These are phyloP conservation scores for Epichloe aotearoae DNA, from an alignment of 2,329 filamentous ascomycete species.

Conservation along the genomic window DNA sequence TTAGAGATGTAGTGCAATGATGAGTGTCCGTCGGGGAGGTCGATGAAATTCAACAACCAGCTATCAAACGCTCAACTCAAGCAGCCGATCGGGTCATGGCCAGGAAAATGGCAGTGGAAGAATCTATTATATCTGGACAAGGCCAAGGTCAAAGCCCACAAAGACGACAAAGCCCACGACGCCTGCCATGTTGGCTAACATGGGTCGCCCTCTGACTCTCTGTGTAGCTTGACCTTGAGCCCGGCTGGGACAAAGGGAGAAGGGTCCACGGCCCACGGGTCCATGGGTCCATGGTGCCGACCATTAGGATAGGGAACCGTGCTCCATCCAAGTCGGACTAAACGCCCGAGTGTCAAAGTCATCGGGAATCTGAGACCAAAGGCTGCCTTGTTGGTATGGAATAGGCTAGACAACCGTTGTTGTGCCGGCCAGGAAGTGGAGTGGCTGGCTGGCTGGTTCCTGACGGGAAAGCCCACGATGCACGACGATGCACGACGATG, in stretches of 20 bases:
- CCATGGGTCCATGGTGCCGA: background rate
- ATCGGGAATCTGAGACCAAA: slow-evolving; percentile 10
- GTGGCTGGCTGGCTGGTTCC: background rate
- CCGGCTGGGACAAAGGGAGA: background rate
- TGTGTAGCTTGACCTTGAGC: background rate
- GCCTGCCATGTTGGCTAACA: background rate
- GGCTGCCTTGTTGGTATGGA: slow-evolving; percentile 4
- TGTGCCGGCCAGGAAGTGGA: background rate
- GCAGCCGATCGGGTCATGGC: background rate
- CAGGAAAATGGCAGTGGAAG: background rate
- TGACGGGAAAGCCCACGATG: background rate
- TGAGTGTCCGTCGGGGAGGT: too few species aligned
- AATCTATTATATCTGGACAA: background rate
- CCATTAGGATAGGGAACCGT: slow-evolving; percentile 3
- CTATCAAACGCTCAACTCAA: background rate
- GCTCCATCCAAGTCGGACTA: slow-evolving; percentile 1
- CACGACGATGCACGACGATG: background rate
- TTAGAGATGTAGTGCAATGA: background rate
- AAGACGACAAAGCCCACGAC: background rate
- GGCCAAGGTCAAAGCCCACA: background rate
- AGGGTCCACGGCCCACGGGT: background rate
- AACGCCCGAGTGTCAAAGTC: slow-evolving; percentile 6
- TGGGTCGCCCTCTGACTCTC: background rate
- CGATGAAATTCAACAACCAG: background rate
- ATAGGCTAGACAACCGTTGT: background rate